Conservation (phyloP, 495 filamentous ascomycete genomes). For the Penicillium cinerascens region DNA sequence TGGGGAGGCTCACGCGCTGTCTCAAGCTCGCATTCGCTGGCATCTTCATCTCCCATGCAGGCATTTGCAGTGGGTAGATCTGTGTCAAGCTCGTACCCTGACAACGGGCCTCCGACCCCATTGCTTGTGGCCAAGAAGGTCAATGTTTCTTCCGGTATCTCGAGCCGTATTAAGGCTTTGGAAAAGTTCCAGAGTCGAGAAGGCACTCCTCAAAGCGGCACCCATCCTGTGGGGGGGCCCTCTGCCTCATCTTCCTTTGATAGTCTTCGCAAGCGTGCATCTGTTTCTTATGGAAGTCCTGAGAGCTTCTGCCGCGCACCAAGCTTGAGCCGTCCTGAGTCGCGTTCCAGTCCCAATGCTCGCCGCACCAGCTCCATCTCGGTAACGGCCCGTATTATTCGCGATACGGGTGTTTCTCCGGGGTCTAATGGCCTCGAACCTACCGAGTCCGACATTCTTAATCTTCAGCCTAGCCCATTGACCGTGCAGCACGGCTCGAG, state of each 20-base stretch:
- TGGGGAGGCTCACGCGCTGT: conserved; percentile 49
- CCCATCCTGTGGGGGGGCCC: conserved; percentile 18
- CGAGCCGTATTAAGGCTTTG: conserved; percentile 82
- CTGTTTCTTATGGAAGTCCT: conserved; percentile 27
- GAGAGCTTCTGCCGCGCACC: conserved; percentile 29
- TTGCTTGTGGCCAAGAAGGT: conserved; percentile 62
- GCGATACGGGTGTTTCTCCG: conserved; percentile 45
- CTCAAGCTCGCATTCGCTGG: conserved; percentile 42
- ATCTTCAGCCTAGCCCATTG: conserved; percentile 68
- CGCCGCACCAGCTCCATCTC: conserved; percentile 61
- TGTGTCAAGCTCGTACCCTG: conserved; percentile 34
- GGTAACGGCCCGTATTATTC: conserved; percentile 74
- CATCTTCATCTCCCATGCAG: conserved; percentile 37
- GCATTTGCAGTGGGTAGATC: conserved; percentile 37
- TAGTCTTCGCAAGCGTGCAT: conserved; percentile 42
- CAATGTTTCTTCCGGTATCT: conserved; percentile 84
- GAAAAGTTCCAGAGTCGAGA: conserved; percentile 65
- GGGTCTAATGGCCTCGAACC: conserved; percentile 35
- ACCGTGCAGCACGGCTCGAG: conserved; percentile 64
- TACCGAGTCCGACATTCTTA: conserved; percentile 47
- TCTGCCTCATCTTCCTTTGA: conserved; percentile 40
- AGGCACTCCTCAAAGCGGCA: conserved; percentile 26
- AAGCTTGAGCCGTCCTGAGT: conserved; percentile 30
- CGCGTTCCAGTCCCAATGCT: conserved; percentile 24
- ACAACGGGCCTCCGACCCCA: conserved; percentile 28